phyloP scores from a whole-genome alignment of 2,329 filamentous ascomycete species.

The Botrytis sinoallii region DNA sequence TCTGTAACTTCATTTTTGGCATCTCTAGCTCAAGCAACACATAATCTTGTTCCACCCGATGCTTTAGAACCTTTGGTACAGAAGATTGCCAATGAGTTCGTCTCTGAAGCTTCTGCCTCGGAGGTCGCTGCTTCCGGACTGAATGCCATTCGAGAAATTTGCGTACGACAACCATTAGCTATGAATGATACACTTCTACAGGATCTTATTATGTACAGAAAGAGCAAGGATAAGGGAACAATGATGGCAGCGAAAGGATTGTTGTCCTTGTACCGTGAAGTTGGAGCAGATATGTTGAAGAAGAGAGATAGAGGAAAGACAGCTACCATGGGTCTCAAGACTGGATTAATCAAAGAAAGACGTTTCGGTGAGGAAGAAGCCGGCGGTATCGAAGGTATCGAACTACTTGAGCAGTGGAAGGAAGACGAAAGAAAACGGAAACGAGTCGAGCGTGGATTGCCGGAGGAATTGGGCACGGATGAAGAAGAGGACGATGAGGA shows the following conservation, averaged over 20 bases:
- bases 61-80: slow-evolving; percentile 83
- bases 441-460: slow-evolving; percentile 64
- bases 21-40: slow-evolving; percentile 85
- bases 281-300: slow-evolving; percentile 82
- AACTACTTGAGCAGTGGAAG: slow-evolving; percentile 90
- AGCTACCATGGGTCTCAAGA: slow-evolving; percentile 76
- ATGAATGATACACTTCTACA: slow-evolving; percentile 96
- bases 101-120: slow-evolving; percentile 86
- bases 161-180: slow-evolving; percentile 85
- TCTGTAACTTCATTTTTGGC: slow-evolving; percentile 72
- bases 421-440: slow-evolving; percentile 79
- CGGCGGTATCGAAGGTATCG: slow-evolving; percentile 86
- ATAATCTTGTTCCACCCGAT: slow-evolving; percentile 89
- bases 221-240: slow-evolving; percentile 98
- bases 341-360: slow-evolving; percentile 70
- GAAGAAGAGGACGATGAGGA: slow-evolving; percentile 48
- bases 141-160: slow-evolving; percentile 93
- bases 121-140: slow-evolving; percentile 91
- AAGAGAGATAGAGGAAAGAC: slow-evolving; percentile 90
- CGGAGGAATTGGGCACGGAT: slow-evolving; percentile 58
- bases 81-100: slow-evolving; percentile 98
- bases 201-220: slow-evolving; percentile 91
- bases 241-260: slow-evolving; percentile 97
- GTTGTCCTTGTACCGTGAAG: slow-evolving; percentile 84
- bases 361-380: slow-evolving; percentile 78